phyloP scores from a whole-genome alignment of 495 filamentous ascomycete species.

The Penicillium diatomitis region DNA sequence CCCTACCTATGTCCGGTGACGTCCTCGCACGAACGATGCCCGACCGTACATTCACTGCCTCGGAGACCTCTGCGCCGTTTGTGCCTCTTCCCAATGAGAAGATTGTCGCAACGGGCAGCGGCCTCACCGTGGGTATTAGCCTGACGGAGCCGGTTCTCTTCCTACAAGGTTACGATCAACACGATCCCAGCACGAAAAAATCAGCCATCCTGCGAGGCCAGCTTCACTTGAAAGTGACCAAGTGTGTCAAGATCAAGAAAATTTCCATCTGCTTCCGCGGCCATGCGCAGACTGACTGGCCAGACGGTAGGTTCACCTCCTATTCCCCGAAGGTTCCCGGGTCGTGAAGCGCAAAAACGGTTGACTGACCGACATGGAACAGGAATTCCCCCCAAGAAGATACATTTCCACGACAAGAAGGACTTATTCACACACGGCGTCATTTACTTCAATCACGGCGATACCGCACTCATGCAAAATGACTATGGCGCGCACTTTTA shows the following conservation, averaged over 20 bases:
- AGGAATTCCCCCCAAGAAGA: constrained; percentile 86
- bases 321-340: background rate
- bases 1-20: constrained; percentile 26
- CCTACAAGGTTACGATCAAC: constrained; percentile 83
- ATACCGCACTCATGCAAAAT: constrained; percentile 57
- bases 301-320: constrained; percentile 55
- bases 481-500: constrained; percentile 42
- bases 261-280: constrained; percentile 80
- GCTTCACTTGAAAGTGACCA: constrained; percentile 72
- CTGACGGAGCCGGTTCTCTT: constrained; percentile 87
- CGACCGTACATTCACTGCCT: constrained; percentile 12
- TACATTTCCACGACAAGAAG: constrained; percentile 74
- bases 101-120: constrained; percentile 64
- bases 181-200: constrained; percentile 55
- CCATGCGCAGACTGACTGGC: constrained; percentile 87
- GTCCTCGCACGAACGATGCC: constrained; percentile 18
- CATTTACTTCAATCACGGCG: constrained; percentile 43
- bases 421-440: constrained; percentile 38
- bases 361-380: constrained; percentile 5
- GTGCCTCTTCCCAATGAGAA: constrained; percentile 45
- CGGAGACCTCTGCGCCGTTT: constrained; percentile 26
- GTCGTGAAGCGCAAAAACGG: background rate
- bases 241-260: constrained; percentile 91
- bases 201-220: constrained; percentile 82
- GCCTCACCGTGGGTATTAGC: constrained; percentile 60